Evolutionary conservation across 495 filamentous ascomycete species (phyloP), one percentile per base, ranked within the genome.

Genomic region (Talaromyces trachyspermus): DNA sequence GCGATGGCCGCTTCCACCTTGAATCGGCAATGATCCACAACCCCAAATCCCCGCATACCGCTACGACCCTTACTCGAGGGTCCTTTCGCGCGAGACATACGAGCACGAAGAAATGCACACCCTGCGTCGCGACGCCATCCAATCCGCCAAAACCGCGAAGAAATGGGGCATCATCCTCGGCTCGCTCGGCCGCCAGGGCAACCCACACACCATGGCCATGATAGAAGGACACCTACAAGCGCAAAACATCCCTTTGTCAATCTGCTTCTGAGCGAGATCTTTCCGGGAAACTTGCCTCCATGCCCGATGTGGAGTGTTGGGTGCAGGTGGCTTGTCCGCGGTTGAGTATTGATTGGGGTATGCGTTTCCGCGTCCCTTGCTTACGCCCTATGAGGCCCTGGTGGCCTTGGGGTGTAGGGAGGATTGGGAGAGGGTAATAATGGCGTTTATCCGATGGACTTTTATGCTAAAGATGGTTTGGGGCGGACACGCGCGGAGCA

Each of bases 11-110:
- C 41, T 99, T 99, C 74, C 92, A 99, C 56, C 83, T 99, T 24
- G 92, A 99, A 62, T 88, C 83, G 49, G 90, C 91, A 50, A 97
- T 99, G 92, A 99, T 99, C 54, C 89, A 95, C 61, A 97, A 97
- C 65, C 92, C 92, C 0, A 58, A 66, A 79, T 95, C 11, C 85
- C 91, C 2, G 89, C 94, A 9, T 97, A 95, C 68, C 81, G 94
- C 15, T 99, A 99, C 60, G 92, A 99, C 59, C 92, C 92, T 0
- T 99, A 99, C 66, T 89, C 88, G 25, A 78, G 90, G 22, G 89
- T 85, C 33, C 76, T 99, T 8, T 95, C 94, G 4, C 81, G 81
- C 42, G 92, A 99, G 61, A 80, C 71, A 20, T 99, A 97, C 63
- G 82, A 83, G 32, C 94, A 97, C 67, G 76, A 80, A 12, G 88